A percentile compares a stretch with the other conserved stretches of the same genome.
Evolutionary conservation across 495 filamentous ascomycete genomes (phyloP).

Genomic region (Talaromyces borbonicus): DNA sequence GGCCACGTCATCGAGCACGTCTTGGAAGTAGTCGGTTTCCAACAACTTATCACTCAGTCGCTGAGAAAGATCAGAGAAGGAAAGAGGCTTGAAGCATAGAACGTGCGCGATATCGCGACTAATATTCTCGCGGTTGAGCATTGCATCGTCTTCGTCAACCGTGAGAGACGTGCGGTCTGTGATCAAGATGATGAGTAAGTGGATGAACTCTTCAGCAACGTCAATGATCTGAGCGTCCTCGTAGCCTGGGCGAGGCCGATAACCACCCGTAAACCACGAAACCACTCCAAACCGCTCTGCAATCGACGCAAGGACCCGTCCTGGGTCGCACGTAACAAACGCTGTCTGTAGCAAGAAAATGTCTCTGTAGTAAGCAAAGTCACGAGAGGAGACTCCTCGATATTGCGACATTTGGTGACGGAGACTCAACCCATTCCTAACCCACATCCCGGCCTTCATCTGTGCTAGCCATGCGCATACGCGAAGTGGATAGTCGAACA

Average conservation of each 20-base stretch:
- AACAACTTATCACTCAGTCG: constrained; percentile 50
- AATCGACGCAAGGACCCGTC: constrained; percentile 76
- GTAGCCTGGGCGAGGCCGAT: constrained; percentile 54
- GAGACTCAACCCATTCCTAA: constrained; percentile 90
- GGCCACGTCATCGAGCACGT: constrained; percentile 83
- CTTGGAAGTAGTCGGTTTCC: constrained; percentile 71
- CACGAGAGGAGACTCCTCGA: constrained; percentile 72
- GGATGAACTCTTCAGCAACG: constrained; percentile 90
- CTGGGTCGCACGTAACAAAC: constrained; percentile 75
- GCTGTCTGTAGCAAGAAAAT: constrained; percentile 91
- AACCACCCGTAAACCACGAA: constrained; percentile 79
- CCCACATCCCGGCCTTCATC: constrained; percentile 98
- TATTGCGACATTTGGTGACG: constrained; percentile 92
- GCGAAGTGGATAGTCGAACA: constrained; percentile 86
- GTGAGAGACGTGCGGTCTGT: constrained; percentile 80
- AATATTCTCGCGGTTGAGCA: constrained; percentile 59
- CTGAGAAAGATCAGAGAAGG: constrained; percentile 77
- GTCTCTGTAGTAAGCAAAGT: constrained; percentile 88
- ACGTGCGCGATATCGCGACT: constrained; percentile 86
- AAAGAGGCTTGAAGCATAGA: constrained; percentile 90
- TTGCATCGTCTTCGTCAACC: constrained; percentile 54
- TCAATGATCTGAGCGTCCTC: constrained; percentile 84
- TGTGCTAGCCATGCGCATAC: constrained; percentile 95
- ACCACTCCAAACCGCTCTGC: constrained; percentile 85
- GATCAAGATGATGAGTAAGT: constrained; percentile 80